phyloP scores from a whole-genome alignment of 805 yeast species.

The Barnettozyma siamensis region DNA sequence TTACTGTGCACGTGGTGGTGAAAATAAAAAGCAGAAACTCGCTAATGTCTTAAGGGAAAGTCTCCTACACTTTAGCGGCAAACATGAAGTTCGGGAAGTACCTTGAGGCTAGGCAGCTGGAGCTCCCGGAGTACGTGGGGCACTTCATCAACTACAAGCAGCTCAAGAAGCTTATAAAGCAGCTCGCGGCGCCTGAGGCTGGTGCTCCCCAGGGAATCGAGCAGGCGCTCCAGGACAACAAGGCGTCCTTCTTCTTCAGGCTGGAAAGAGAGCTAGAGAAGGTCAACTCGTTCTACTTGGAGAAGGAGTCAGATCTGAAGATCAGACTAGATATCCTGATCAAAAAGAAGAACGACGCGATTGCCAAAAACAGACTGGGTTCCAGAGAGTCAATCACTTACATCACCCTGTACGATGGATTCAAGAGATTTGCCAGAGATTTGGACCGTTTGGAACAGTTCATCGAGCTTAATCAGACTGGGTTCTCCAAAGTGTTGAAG shows the following conservation, averaged over 20 bases:
- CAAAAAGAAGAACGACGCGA: slow-evolving; percentile 57
- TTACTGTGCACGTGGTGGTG: no score
- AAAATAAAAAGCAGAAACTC: no score
- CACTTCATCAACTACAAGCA: slow-evolving; percentile 94
- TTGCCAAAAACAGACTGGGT: slow-evolving; percentile 37
- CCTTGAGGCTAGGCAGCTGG: slow-evolving; percentile 88
- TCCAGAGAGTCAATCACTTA: slow-evolving; percentile 70
- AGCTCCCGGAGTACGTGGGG: slow-evolving; percentile 90
- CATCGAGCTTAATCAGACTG: slow-evolving; percentile 91
- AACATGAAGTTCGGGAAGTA: slow-evolving; percentile 87
- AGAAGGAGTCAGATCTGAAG: slow-evolving; percentile 83
- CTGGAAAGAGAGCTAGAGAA: slow-evolving; percentile 93
- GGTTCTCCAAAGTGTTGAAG: slow-evolving; percentile 90
- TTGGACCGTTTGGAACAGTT: slow-evolving; percentile 85
- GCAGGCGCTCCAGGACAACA: slow-evolving; percentile 72
- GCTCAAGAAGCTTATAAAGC: slow-evolving; percentile 50
- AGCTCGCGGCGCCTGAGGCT: slow-evolving; percentile 40
- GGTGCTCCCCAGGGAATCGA: slow-evolving; percentile 27
- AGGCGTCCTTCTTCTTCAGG: slow-evolving; percentile 80
- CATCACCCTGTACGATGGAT: slow-evolving; percentile 79
- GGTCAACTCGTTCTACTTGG: slow-evolving; percentile 86
- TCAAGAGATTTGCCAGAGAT: slow-evolving; percentile 85
- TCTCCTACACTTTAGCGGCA: neutral
- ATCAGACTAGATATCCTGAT: slow-evolving; percentile 70
- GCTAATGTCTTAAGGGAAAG: no score